Evolutionary conservation across 2,329 filamentous ascomycete species (phyloP), one percentile per base, ranked within the genome.

Genomic region (Fusarium sp.): DNA sequence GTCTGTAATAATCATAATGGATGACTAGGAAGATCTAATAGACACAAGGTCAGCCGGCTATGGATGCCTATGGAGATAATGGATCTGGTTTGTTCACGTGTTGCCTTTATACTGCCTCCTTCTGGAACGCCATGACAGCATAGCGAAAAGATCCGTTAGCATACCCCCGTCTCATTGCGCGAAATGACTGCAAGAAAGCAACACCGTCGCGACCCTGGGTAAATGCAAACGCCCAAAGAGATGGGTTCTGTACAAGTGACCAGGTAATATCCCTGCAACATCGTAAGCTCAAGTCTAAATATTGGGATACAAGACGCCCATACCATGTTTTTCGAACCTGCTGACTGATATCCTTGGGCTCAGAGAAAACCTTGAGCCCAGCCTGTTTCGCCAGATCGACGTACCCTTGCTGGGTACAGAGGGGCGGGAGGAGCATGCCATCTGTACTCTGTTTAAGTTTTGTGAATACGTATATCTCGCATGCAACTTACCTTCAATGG

Each of bases 281-380:
- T 4, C 39, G 39, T 62, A 33, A 67, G 56, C 7, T 11, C 21
- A 21, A 15, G n/a, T 8, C 18, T 18, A 13, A n/a, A 21, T 33
- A 13, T 11, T 9, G n/a, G 21, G 15, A 36, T 36, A n/a, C 6
- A 27, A 14, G 39, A 29, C 14, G 10, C 40, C 73, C 81, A 72
- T 72, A 88, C 87, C 87, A 89, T 18, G 87, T 89, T 75, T 85
- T 85, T 56, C 83, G 83, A 17, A 89, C 87, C 40, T 88, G 80
- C 49, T 81, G 77, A 70, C 85, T 88, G 55, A 88, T 88, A 63
- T 88, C 85, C 60, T 85, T 82, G 6, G 87, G 85, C 27, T 74
- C 79, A 3, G 79, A 77, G 6, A 81, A 75, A 6, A 83, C 74
- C 11, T 76, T 74, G 35, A 88, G 78, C 2, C 85, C 84, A 6